Evolutionary conservation across 2,329 filamentous ascomycete genomes (phyloP).

Genomic region (Tolypocladium endophyticum): DNA sequence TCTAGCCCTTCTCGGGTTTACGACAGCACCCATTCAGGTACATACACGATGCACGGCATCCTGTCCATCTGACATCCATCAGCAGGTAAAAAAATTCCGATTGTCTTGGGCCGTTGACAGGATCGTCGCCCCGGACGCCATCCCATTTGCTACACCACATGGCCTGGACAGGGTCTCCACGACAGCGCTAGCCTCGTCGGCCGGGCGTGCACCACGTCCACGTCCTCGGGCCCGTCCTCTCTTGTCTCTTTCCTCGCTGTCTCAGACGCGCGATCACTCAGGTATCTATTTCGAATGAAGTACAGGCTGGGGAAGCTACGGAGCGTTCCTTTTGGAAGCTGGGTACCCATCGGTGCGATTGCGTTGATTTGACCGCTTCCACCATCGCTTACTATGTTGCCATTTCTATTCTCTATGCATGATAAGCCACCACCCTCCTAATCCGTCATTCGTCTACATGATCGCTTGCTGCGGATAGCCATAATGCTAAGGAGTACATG

Average conservation of each 20-base stretch:
- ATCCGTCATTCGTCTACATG: neutral
- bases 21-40: neutral
- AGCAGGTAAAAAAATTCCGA: neutral
- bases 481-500: neutral
- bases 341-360: neutral
- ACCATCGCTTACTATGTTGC: neutral
- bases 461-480: neutral
- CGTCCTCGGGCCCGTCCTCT: constrained; percentile 3
- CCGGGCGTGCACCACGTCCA: constrained; percentile 2
- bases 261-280: neutral
- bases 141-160: constrained; percentile 1
- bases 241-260: neutral
- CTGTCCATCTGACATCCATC: neutral
- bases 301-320: neutral
- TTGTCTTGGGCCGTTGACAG: neutral
- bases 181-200: neutral
- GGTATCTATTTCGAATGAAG: neutral
- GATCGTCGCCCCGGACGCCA: neutral
- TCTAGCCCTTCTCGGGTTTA: neutral
- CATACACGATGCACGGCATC: neutral
- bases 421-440: neutral
- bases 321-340: neutral
- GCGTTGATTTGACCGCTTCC: neutral
- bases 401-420: neutral
- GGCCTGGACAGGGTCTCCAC: neutral